Percentiles rank a stretch among this genome's conserved stretches.
These are phyloP conservation scores for Phanerochaete sordida DNA, from an alignment of 768 basidiomycete species.

Conservation along the genomic window DNA sequence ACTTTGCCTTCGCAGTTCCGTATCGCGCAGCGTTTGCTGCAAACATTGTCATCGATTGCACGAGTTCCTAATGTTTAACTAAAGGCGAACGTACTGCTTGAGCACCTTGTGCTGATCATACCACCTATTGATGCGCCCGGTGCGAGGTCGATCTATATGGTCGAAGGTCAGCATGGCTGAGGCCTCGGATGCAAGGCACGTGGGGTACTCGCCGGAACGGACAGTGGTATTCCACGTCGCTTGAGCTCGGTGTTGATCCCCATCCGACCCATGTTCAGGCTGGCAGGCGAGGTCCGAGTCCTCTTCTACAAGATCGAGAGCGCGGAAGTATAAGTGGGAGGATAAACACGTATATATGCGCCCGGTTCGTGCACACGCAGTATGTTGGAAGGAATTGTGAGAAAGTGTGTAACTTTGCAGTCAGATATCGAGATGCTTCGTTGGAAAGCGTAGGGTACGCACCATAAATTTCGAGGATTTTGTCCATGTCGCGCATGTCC, in stretches of 20 bases:
- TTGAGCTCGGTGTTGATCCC: conserved; percentile 69
- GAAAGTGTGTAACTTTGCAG: too few species aligned
- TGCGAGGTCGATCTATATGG: conserved; percentile 64
- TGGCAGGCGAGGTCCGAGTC: conserved; percentile 79
- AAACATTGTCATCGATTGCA: neutral
- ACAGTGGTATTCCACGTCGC: conserved; percentile 68
- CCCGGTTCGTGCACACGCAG: too few species aligned
- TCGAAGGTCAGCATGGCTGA: too few species aligned
- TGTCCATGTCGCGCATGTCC: conserved; percentile 66
- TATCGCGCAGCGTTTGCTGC: conserved; percentile 74
- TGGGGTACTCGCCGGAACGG: conserved; percentile 76
- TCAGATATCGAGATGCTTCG: too few species aligned
- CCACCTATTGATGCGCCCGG: conserved; percentile 82
- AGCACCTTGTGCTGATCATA: conserved; percentile 86
- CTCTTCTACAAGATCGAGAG: conserved; percentile 54
- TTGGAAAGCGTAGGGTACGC: neutral
- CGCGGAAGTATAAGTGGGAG: too few species aligned
- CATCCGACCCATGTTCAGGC: conserved; percentile 74
- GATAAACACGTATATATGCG: too few species aligned
- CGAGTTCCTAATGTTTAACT: neutral
- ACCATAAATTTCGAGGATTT: conserved; percentile 57
- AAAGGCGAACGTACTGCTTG: conserved; percentile 60
- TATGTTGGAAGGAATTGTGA: too few species aligned
- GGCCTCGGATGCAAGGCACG: too few species aligned
- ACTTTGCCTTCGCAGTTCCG: conserved; percentile 84